These are phyloP conservation scores for Flaveria floridana DNA, from an alignment of 140 eudicot genomes.

Conservation along the genomic window DNA sequence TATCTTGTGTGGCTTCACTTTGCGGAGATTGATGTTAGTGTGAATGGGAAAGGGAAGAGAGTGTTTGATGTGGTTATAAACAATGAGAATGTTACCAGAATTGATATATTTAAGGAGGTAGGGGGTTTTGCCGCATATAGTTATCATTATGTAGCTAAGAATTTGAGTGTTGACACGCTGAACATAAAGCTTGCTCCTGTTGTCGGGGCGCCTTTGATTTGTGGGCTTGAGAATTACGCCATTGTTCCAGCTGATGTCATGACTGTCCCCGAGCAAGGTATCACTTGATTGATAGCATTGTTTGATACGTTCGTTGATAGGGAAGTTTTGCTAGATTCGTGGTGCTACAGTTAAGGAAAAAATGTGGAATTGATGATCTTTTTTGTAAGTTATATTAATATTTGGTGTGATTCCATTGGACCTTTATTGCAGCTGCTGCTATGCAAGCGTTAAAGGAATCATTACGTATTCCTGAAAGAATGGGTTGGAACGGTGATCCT, in stretches of 20 bases:
- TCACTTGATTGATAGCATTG: not conserved
- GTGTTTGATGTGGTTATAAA: conserved; percentile 80
- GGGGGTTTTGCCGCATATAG: conserved; percentile 84
- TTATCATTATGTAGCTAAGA: conserved; percentile 66
- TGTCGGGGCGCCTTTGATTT: conserved; percentile 68
- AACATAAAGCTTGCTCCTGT: conserved; percentile 66
- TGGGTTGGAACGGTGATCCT: conserved; percentile 99
- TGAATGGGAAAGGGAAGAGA: conserved; percentile 69
- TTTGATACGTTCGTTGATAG: not conserved
- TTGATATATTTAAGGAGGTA: conserved; percentile 69
- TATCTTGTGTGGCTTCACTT: conserved; percentile 91
- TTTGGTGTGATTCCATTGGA: not conserved
- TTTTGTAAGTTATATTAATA: not conserved
- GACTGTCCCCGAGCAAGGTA: conserved; percentile 89
- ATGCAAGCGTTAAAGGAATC: conserved; percentile 86
- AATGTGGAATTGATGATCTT: not conserved
- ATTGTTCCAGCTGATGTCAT: conserved; percentile 85
- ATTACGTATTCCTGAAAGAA: conserved; percentile 80
- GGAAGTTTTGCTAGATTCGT: not conserved
- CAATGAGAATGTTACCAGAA: conserved; percentile 62
- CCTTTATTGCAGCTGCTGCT: conserved; percentile 56
- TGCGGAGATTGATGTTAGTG: conserved; percentile 83
- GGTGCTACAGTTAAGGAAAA: not conserved
- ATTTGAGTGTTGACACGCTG: conserved; percentile 62
- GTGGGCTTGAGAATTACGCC: conserved; percentile 92